Percentiles rank a stretch among this genome's conserved stretches.
Conservation (phyloP, 108 stramenopile species). For the Cylindrotheca closterium region DNA sequence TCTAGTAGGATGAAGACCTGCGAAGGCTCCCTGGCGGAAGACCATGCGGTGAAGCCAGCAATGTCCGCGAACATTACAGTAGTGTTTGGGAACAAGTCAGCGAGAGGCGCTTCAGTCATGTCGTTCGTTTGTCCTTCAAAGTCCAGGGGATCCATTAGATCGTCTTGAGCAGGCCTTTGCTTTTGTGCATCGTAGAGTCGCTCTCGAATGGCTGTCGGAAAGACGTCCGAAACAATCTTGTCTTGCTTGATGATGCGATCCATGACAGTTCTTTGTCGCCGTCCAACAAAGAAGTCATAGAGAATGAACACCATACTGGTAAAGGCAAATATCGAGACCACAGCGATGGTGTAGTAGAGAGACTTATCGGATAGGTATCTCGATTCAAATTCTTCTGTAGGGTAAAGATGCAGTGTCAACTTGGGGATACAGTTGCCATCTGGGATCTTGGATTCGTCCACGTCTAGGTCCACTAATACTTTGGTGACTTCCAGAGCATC, state of each 20-base stretch:
- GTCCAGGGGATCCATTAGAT: slow-evolving; percentile 43
- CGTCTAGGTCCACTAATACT: background rate
- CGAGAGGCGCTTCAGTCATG: no score
- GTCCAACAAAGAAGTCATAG: background rate
- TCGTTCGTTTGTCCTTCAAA: slow-evolving; percentile 43
- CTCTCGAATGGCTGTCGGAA: no score
- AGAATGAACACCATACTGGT: slow-evolving; percentile 2
- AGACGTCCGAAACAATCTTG: slow-evolving; percentile 2
- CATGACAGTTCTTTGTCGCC: slow-evolving; percentile 7
- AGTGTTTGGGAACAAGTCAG: no score
- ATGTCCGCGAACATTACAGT: no score
- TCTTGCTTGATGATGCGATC: background rate
- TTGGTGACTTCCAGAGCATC: background rate
- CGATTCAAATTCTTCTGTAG: background rate
- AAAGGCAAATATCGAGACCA: slow-evolving; percentile 5
- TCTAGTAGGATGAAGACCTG: no score
- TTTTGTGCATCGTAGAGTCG: background rate
- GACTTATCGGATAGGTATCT: slow-evolving; percentile 7
- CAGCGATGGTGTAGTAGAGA: slow-evolving; percentile 1
- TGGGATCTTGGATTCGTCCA: background rate
- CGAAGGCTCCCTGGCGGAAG: slow-evolving; percentile 28
- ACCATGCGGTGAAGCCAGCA: no score
- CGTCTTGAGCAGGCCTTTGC: background rate
- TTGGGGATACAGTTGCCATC: background rate
- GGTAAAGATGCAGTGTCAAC: no score